Conservation (phyloP, 352 stramenopile species). For the Phytophthora pistaciae region DNA sequence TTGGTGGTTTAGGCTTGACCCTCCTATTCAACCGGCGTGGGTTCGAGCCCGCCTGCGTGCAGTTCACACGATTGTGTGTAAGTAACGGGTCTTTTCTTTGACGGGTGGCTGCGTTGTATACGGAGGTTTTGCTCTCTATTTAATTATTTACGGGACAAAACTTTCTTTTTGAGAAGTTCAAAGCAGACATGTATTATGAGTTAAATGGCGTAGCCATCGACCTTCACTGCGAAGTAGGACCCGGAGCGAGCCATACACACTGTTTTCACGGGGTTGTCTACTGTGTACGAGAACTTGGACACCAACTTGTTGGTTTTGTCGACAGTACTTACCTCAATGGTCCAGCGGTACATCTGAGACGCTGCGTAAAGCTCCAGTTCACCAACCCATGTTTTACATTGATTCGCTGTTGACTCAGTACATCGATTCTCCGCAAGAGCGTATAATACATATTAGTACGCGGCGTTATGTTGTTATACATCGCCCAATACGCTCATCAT, state of each 20-base stretch:
- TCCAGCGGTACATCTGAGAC: slow-evolving; percentile 10
- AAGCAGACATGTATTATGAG: slow-evolving; percentile 2
- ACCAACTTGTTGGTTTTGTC: slow-evolving; percentile 12
- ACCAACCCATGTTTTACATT: too few relatives aligned
- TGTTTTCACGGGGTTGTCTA: slow-evolving; percentile 7
- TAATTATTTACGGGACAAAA: not conserved
- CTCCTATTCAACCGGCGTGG: not conserved
- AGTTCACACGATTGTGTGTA: not conserved
- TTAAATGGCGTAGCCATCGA: slow-evolving; percentile 15
- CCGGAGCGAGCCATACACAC: not conserved
- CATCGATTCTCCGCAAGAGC: too few relatives aligned
- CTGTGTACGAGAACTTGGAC: slow-evolving; percentile 12
- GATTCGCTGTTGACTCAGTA: too few relatives aligned
- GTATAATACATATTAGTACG: too few relatives aligned
- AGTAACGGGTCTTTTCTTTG: not conserved
- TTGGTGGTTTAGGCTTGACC: not conserved
- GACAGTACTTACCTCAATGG: slow-evolving; percentile 16
- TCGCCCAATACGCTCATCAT: too few relatives aligned
- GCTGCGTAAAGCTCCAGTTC: slow-evolving; percentile 12
- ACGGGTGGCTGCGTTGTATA: slow-evolving; percentile 15
- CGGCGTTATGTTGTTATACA: too few relatives aligned
- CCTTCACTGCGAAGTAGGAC: slow-evolving; percentile 22
- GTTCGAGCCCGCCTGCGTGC: not conserved
- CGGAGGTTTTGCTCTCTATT: slow-evolving; percentile 7
- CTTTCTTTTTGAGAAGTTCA: not conserved